phyloP scores from a whole-genome alignment of 352 stramenopile genomes.

The Globisporangium rhizosaccharum region DNA sequence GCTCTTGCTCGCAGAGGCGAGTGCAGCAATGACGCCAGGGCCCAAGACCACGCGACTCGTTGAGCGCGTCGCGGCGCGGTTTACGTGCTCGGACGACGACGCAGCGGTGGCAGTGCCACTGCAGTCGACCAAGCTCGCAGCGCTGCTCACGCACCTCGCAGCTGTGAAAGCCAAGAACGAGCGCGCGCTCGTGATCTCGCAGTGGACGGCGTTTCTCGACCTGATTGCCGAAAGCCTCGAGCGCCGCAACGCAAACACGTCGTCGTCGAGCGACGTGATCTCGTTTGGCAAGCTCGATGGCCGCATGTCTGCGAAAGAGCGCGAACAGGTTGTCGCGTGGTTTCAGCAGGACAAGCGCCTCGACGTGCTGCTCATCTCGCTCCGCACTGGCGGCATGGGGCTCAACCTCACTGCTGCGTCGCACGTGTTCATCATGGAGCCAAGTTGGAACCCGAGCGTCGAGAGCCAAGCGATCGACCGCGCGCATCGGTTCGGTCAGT shows the following conservation, averaged over 20 bases:
- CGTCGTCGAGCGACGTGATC: slow-evolving; percentile 16
- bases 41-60: slow-evolving; percentile 13
- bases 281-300: slow-evolving; percentile 57
- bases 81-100: slow-evolving; percentile 1
- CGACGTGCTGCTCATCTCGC: slow-evolving; percentile 83
- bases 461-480: slow-evolving; percentile 88
- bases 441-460: slow-evolving; percentile 89
- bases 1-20: slow-evolving; percentile 17
- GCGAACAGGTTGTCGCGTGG: slow-evolving; percentile 52
- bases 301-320: slow-evolving; percentile 49
- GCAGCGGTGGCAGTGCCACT: slow-evolving; percentile 4
- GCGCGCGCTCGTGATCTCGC: slow-evolving; percentile 78
- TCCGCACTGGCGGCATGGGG: slow-evolving; percentile 85
- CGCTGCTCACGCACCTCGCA: slow-evolving; percentile 47
- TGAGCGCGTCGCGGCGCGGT: slow-evolving; percentile 19
- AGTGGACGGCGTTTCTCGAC: slow-evolving; percentile 86
- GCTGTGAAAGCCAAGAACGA: slow-evolving; percentile 40
- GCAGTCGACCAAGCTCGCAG: slow-evolving; percentile 60
- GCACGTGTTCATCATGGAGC: slow-evolving; percentile 93
- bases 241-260: slow-evolving; percentile 18
- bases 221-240: slow-evolving; percentile 52
- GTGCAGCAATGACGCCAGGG: slow-evolving; percentile 12
- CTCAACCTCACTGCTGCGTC: slow-evolving; percentile 91
- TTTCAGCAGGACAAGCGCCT: slow-evolving; percentile 54
- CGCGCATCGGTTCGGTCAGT: slow-evolving; percentile 85